Evolutionary conservation across 1,139 yeast species (phyloP).

Genomic region (Kodamaea ohmeri): DNA sequence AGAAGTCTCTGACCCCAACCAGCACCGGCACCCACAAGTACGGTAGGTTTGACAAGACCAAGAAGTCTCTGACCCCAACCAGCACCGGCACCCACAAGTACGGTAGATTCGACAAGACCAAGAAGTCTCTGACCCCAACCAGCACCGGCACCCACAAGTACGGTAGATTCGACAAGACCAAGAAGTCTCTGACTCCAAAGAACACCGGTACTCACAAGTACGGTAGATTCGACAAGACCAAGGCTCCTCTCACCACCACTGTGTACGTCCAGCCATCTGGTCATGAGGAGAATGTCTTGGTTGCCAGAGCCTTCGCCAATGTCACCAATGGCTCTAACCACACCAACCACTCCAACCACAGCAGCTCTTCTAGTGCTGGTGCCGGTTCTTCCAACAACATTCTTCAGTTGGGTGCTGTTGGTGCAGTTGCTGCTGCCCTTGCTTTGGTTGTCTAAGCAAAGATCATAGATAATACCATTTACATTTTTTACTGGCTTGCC

Average conservation of each 20-base stretch:
- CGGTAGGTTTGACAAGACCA: conserved; percentile 45
- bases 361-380: conserved; percentile 13
- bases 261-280: conserved; percentile 21
- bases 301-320: conserved; percentile 12
- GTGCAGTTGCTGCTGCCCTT: conserved; percentile 35
- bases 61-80: conserved; percentile 23
- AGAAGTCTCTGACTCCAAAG: conserved; percentile 15
- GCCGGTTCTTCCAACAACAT: conserved; percentile 21
- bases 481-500: too few species aligned
- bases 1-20: conserved; percentile 17
- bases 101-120: conserved; percentile 51
- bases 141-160: conserved; percentile 43
- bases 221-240: conserved; percentile 41
- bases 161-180: conserved; percentile 52
- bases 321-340: conserved; percentile 15
- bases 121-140: conserved; percentile 17
- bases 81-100: conserved; percentile 41
- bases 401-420: conserved; percentile 32
- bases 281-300: conserved; percentile 6
- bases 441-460: conserved; percentile 23
- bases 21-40: conserved; percentile 35
- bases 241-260: conserved; percentile 23
- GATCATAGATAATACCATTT: conserved; percentile 4
- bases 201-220: conserved; percentile 45
- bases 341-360: conserved; percentile 15